Base-by-base conservation (phyloP, 192 early-diverging fungal genomes). In the Tieghemiomyces parasiticus region DNA sequence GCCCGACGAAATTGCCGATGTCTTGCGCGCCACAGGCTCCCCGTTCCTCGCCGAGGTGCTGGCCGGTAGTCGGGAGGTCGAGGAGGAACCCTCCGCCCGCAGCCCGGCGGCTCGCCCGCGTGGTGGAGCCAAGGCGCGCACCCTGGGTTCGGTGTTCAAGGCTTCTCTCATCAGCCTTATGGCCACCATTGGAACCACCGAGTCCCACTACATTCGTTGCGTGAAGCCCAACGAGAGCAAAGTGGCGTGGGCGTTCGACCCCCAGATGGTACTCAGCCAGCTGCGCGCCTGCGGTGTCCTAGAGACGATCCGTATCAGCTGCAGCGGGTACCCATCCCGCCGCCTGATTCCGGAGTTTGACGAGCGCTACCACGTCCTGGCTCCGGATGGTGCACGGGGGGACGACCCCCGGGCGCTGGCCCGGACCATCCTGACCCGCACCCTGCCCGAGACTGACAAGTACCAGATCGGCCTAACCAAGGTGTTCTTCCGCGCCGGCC, bases 141-240 rank as follows among this genome's bases (percentile, higher is more conserved):
- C 95, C 6, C 79, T 98, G 19, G 95, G 95, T n/a, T 83, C 92
- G 13, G 93, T 95, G 42, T 98, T 98, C 80, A 95, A 94, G 71
- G 78, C 71, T 35, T 95, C 93, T 19, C 75, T 98, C 56, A 88
- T 93, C 25, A 83, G 81, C 59, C 77, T 98, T 25, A 96, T 98
- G 95, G 89, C 88, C 45, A 98, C 93, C 6, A 90, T 98, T 63
- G 83, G 86, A 59, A 74, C 78, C 22, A 98, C 95, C 51, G 87
- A 96, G 60, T 87, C 86, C 50, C 90, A 93, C 67, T 98, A 98
- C 66, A 98, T 98, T 61, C 90, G 95, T 60, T 98, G 95, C 78
- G 93, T 98, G 73, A 98, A 98, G 74, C 93, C 95, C 24, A 98
- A 98, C 73, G 91, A 91, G 62, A 85, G 81, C 50, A 98, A 98